Evolutionary conservation across 768 basidiomycete species (phyloP).

Genomic region (Lactarius trivialis): DNA sequence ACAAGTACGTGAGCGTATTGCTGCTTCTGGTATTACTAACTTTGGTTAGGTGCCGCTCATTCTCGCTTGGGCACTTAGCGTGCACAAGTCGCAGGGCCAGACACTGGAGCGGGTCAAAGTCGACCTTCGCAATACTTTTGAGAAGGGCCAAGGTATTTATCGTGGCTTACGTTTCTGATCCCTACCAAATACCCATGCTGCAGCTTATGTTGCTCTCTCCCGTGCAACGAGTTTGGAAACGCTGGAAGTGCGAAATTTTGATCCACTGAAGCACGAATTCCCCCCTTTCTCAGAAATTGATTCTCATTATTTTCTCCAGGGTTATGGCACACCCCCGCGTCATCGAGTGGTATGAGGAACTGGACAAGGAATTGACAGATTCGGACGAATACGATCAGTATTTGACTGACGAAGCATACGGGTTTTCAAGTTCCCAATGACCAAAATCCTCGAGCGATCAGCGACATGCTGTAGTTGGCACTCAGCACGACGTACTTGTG

Average conservation of each 20-base stretch:
- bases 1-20: constrained; percentile 39
- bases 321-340: constrained; percentile 59
- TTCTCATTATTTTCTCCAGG: constrained; percentile 31
- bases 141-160: constrained; percentile 63
- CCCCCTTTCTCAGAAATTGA: not conserved
- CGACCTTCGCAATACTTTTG: constrained; percentile 69
- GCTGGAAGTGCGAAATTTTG: constrained; percentile 60
- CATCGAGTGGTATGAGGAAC: constrained; percentile 39
- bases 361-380: not conserved
- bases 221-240: constrained; percentile 60
- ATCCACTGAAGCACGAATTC: constrained; percentile 45
- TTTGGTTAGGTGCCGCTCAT: constrained; percentile 45
- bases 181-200: not conserved
- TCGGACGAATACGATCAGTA: not conserved
- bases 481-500: not conserved
- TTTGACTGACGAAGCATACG: not conserved
- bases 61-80: constrained; percentile 78
- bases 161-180: not conserved
- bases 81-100: constrained; percentile 90
- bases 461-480: not conserved
- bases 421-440: not conserved
- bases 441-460: not conserved
- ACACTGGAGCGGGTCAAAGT: constrained; percentile 81
- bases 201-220: constrained; percentile 68
- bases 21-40: not conserved